Conservation (phyloP, 73 alveolate genomes). For the Paramecium caudatum region DNA sequence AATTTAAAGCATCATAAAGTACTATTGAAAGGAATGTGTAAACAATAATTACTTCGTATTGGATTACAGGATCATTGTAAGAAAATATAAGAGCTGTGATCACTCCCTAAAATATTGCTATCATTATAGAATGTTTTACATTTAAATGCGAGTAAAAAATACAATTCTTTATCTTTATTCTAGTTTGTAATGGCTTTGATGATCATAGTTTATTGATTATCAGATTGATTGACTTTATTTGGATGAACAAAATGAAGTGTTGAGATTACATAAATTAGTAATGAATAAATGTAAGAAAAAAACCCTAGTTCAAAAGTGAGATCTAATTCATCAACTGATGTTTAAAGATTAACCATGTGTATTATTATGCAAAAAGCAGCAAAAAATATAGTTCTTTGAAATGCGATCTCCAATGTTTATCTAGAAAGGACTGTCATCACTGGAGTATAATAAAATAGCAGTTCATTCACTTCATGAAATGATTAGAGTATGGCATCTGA, state of each 20-base stretch:
- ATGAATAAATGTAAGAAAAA: background rate
- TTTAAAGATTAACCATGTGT: background rate
- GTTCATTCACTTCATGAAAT: slow-evolving; percentile 17
- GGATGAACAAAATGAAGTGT: background rate
- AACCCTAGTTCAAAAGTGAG: background rate
- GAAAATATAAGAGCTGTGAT: background rate
- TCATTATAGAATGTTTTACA: background rate
- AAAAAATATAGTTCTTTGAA: slow-evolving; percentile 15
- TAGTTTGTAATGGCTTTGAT: background rate
- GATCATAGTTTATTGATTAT: background rate
- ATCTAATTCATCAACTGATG: background rate
- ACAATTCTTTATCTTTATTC: background rate
- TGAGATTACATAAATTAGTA: background rate
- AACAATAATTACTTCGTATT: background rate
- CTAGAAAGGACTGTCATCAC: background rate
- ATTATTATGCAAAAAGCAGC: background rate
- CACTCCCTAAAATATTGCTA: background rate
- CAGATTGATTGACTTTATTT: background rate
- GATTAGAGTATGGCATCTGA: background rate
- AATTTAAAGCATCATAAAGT: background rate
- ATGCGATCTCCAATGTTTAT: background rate
- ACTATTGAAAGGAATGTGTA: slow-evolving; percentile 24
- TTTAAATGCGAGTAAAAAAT: background rate
- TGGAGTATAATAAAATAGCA: background rate
- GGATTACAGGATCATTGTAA: background rate